These are phyloP conservation scores for Wallacemonas rigidus DNA, from an alignment of 208 protist species.

Conservation along the genomic window DNA sequence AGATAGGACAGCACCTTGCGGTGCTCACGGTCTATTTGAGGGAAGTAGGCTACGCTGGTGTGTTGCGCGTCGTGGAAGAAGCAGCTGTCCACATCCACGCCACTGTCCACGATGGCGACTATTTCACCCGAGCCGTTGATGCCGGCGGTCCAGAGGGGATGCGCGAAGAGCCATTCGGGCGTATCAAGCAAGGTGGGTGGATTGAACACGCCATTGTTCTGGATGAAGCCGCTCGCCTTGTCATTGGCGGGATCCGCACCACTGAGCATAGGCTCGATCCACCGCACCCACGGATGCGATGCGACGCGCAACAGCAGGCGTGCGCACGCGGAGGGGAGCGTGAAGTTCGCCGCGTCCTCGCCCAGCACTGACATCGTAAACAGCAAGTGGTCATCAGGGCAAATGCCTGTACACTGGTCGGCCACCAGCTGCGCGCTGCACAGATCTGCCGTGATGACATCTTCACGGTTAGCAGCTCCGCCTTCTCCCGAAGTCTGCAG, in stretches of 20 bases:
- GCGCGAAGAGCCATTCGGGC: background rate
- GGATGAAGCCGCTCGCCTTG: constrained; percentile 37
- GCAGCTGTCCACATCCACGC: constrained; percentile 84
- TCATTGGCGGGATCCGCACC: constrained; percentile 42
- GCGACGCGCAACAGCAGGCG: constrained; percentile 31
- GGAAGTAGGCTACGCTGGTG: constrained; percentile 58
- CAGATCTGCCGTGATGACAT: too few species aligned
- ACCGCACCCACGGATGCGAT: constrained; percentile 64
- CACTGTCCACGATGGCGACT: constrained; percentile 85
- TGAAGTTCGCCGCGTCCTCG: background rate
- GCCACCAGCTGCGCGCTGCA: background rate
- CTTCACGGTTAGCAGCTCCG: too few species aligned
- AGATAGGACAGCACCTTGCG: constrained; percentile 85
- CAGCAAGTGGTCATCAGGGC: background rate
- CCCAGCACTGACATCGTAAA: background rate
- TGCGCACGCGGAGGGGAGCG: constrained; percentile 1
- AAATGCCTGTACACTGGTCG: background rate
- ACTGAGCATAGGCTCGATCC: constrained; percentile 52
- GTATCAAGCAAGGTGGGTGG: background rate
- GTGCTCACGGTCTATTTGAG: constrained; percentile 63
- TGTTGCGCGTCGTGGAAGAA: constrained; percentile 76
- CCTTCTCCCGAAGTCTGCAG: background rate
- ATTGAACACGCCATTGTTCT: constrained; percentile 25
- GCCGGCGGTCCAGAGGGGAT: constrained; percentile 64
- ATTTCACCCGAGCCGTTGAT: constrained; percentile 83